phyloP scores from a whole-genome alignment of 2,329 filamentous ascomycete genomes.

The Aspergillus terreus region DNA sequence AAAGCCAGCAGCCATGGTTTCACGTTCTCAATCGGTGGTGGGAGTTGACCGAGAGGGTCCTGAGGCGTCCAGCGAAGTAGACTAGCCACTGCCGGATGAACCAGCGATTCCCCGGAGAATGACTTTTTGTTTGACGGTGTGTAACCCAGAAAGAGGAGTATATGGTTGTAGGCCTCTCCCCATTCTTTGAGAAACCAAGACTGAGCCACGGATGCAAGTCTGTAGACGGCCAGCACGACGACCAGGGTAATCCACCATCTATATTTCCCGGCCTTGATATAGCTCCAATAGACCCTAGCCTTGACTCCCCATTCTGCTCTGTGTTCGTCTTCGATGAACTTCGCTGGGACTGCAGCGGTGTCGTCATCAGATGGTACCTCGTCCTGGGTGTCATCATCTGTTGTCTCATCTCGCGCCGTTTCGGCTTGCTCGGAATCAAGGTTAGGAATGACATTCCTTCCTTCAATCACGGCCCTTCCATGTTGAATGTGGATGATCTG shows the following conservation, averaged over 20 bases:
- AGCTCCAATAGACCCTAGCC: conserved; percentile 74
- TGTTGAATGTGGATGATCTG: conserved; percentile 69
- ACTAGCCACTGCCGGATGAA: conserved; percentile 6
- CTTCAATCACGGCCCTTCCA: conserved; percentile 53
- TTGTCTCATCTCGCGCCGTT: conserved; percentile 9
- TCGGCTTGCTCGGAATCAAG: conserved; percentile 33
- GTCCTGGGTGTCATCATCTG: conserved; percentile 17
- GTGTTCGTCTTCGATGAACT: conserved; percentile 76
- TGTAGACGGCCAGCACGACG: conserved; percentile 59
- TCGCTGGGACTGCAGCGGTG: conserved; percentile 59
- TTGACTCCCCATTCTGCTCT: conserved; percentile 73
- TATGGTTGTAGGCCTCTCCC: conserved; percentile 67
- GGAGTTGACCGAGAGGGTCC: conserved; percentile 48
- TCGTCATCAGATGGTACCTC: conserved; percentile 41
- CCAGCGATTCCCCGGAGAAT: background rate
- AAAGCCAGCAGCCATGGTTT: conserved; percentile 72
- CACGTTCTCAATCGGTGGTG: conserved; percentile 64
- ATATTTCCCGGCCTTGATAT: conserved; percentile 75
- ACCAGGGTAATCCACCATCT: conserved; percentile 69
- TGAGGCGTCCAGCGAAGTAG: conserved; percentile 16
- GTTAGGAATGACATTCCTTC: conserved; percentile 45
- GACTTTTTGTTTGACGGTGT: conserved; percentile 11
- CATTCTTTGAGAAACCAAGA: conserved; percentile 83
- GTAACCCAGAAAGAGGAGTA: conserved; percentile 17
- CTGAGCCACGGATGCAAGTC: conserved; percentile 62